Base-by-base conservation (phyloP, 2,329 filamentous ascomycete species). In the Graphilbum ipis-grandicollis region DNA sequence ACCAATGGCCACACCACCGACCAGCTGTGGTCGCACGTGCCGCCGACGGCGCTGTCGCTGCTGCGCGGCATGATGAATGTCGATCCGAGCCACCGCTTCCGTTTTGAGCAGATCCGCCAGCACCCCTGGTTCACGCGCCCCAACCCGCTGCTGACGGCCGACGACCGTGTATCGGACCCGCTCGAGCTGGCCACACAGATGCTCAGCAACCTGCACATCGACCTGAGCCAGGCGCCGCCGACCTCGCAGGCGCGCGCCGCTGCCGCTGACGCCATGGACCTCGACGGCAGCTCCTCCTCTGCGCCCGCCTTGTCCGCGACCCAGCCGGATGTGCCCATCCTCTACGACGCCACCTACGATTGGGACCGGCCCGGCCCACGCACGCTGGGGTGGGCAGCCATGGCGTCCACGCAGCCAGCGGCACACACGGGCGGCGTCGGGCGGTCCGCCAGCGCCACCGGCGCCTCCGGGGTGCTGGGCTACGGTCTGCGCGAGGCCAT, bases 111-210 rank as follows among this genome's bases (percentile, higher is more conserved):
- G 48, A 78, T 98, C 45, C 79, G 84, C 41, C 75, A 81, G 44
- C 90, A 98, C 56, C 88, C 86, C 1, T 98, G 90, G 90, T 94
- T 84, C 53, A 94, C 83, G 4, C 71, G 83, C 33, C 66, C 66
- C 41, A 98, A 96, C 54, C 68, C 66, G 23, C 77, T 85, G 48
- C 66, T 96, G 35, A 74, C 75, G 4, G 51, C 68, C 1, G 77
- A 85, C 42, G 88, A 88, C 46, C 73, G 67, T 44, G 68, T 86
- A 25, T 70, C 70, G 10, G 83, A 96, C 48, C 82, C 83, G 1
- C 63, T 96, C 43, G 72, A 75, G 38, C 66, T 98, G 33, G 90
- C 90, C n/a, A 93, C 90, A 0, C 76, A 83, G 51, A 93, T 98
- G 83, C 76, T 98, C 38, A 83, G 93, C 52, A 80, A 75, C 38